phyloP scores from a whole-genome alignment of 106 monocot genomes.

The Dioscorea alata region DNA sequence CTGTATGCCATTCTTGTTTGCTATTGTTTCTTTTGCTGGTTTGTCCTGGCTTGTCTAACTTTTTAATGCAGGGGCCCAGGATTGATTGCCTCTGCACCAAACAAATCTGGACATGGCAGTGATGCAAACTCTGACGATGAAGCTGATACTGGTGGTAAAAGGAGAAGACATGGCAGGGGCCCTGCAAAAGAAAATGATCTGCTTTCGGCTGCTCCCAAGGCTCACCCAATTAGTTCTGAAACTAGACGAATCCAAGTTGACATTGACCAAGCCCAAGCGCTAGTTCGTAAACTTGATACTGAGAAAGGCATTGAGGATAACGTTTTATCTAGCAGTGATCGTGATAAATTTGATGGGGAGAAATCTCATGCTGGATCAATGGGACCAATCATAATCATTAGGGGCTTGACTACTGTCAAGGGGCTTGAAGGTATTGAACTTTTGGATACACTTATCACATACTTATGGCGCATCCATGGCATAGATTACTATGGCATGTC shows the following conservation, averaged over 20 bases:
- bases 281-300: conserved; percentile 71
- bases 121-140: conserved; percentile 91
- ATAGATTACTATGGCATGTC: conserved; percentile 90
- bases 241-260: conserved; percentile 71
- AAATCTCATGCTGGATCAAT: conserved; percentile 83
- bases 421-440: conserved; percentile 93
- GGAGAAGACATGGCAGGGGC: conserved; percentile 67
- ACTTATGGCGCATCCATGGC: conserved; percentile 88
- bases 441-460: conserved; percentile 87
- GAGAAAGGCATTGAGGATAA: conserved; percentile 93
- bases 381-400: conserved; percentile 89
- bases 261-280: conserved; percentile 61
- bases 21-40: neutral
- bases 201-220: conserved; percentile 59
- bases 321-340: conserved; percentile 46
- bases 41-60: neutral
- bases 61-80: conserved; percentile 61
- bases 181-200: conserved; percentile 56
- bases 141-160: conserved; percentile 52
- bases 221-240: conserved; percentile 62
- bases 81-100: conserved; percentile 29
- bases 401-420: conserved; percentile 70
- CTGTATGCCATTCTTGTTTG: conserved; percentile 39
- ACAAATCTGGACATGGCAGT: conserved; percentile 55
- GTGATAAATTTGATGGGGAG: conserved; percentile 57